phyloP scores from a whole-genome alignment of 768 basidiomycete species.

The Pleurotus ostreatus region DNA sequence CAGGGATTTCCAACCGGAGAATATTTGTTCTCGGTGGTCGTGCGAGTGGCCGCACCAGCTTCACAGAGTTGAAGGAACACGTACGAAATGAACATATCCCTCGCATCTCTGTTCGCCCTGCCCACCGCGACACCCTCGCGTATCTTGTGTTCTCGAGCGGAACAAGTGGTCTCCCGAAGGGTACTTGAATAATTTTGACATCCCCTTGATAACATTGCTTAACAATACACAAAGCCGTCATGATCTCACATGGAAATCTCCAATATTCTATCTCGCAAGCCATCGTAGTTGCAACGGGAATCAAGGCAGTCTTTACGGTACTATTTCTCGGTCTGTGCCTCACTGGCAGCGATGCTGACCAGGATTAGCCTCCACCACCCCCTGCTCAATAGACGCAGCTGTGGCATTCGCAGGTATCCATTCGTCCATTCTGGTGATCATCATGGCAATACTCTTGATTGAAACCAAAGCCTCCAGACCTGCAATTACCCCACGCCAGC shows the following conservation, averaged over 20 bases:
- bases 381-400: slow-evolving; percentile 57
- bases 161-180: slow-evolving; percentile 75
- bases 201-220: neutral
- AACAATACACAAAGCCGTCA: slow-evolving; percentile 47
- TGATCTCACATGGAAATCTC: slow-evolving; percentile 69
- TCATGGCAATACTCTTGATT: slow-evolving; percentile 77
- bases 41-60: slow-evolving; percentile 33
- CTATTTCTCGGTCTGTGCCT: neutral
- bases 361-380: slow-evolving; percentile 31
- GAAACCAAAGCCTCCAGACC: slow-evolving; percentile 79
- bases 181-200: slow-evolving; percentile 22
- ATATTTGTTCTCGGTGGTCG: slow-evolving; percentile 47
- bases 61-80: slow-evolving; percentile 36
- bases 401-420: slow-evolving; percentile 67
- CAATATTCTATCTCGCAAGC: slow-evolving; percentile 39
- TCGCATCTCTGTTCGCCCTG: slow-evolving; percentile 38
- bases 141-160: slow-evolving; percentile 78
- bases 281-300: slow-evolving; percentile 23
- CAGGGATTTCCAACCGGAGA: slow-evolving; percentile 30
- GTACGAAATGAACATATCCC: slow-evolving; percentile 34
- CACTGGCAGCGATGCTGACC: neutral
- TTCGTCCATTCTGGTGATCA: slow-evolving; percentile 71
- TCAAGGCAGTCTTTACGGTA: slow-evolving; percentile 34
- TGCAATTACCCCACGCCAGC: slow-evolving; percentile 83
- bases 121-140: slow-evolving; percentile 50